A percentile compares a stretch with the other conserved stretches of the same genome.
phyloP scores from a whole-genome alignment of 345 rosid genomes.

The Syzygium grande region DNA sequence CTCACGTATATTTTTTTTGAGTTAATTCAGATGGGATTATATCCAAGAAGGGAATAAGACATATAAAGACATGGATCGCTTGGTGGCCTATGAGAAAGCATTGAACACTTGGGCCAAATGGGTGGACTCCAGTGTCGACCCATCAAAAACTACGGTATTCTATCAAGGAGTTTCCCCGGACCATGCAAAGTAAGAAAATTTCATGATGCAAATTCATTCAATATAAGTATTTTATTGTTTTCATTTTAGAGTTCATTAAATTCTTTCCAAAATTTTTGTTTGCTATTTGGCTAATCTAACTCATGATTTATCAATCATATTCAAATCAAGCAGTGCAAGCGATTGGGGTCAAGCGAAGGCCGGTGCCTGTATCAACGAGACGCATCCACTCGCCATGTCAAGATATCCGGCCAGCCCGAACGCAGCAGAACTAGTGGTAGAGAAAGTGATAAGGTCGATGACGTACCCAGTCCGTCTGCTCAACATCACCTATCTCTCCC shows the following conservation, averaged over 20 bases:
- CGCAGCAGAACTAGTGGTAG: conserved; percentile 32
- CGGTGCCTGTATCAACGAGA: conserved; percentile 23
- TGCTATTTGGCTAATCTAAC: neutral
- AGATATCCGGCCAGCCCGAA: conserved; percentile 32
- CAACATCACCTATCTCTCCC: conserved; percentile 29
- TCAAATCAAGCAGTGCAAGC: conserved; percentile 21
- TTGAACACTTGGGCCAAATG: conserved; percentile 36
- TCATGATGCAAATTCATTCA: too few relatives aligned
- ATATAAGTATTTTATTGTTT: too few relatives aligned
- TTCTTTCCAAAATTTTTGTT: too few relatives aligned
- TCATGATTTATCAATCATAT: neutral
- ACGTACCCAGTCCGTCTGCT: conserved; percentile 33
- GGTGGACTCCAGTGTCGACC: conserved; percentile 16
- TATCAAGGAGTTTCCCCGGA: conserved; percentile 36
- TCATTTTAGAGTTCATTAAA: too few relatives aligned
- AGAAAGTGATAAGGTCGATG: conserved; percentile 25
- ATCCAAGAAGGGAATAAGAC: conserved; percentile 6
- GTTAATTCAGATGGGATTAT: conserved; percentile 22
- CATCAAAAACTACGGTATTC: conserved; percentile 23
- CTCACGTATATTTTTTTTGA: neutral
- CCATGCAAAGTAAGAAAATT: conserved; percentile 12
- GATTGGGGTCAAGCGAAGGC: conserved; percentile 52
- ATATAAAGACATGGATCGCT: conserved; percentile 23
- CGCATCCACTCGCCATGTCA: conserved; percentile 21
- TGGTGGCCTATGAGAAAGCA: conserved; percentile 29